phyloP scores from a whole-genome alignment of 306 rosid genomes.

The Vigna trinervia region DNA sequence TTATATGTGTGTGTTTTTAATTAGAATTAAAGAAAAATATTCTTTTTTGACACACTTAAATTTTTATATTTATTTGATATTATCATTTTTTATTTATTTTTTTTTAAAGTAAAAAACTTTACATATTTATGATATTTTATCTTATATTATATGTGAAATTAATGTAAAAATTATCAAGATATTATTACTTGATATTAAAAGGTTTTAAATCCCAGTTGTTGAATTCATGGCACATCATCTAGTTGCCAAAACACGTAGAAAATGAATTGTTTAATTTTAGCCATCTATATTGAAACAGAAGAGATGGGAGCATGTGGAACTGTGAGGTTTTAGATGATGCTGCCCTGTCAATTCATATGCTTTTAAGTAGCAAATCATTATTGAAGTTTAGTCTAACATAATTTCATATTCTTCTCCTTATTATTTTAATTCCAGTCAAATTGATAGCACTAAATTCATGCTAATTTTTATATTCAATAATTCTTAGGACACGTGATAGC shows the following conservation, averaged over 20 bases:
- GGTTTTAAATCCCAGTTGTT: too few species aligned
- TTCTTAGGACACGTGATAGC: slow-evolving; percentile 60
- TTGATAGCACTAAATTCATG: slow-evolving; percentile 21
- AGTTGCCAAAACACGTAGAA: not conserved
- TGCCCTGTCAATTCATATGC: slow-evolving; percentile 49
- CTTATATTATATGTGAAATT: too few species aligned
- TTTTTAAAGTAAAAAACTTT: too few species aligned
- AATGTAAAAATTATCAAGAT: too few species aligned
- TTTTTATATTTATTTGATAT: too few species aligned
- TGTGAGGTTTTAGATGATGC: slow-evolving; percentile 49
- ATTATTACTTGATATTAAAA: too few species aligned
- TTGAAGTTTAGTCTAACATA: not conserved
- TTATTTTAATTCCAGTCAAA: slow-evolving; percentile 34
- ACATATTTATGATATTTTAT: too few species aligned
- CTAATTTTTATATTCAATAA: slow-evolving; percentile 38
- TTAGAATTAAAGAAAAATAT: too few species aligned
- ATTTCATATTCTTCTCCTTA: not conserved
- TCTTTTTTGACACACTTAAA: too few species aligned
- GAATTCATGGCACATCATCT: not conserved
- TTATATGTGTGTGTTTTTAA: too few species aligned
- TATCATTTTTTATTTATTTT: too few species aligned
- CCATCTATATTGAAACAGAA: slow-evolving; percentile 31
- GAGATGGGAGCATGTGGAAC: slow-evolving; percentile 58
- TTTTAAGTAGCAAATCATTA: slow-evolving; percentile 30
- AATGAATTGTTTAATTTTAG: slow-evolving; percentile 21